Base-by-base conservation (phyloP, 805 yeast genomes). In the Ogataea methanolica region DNA sequence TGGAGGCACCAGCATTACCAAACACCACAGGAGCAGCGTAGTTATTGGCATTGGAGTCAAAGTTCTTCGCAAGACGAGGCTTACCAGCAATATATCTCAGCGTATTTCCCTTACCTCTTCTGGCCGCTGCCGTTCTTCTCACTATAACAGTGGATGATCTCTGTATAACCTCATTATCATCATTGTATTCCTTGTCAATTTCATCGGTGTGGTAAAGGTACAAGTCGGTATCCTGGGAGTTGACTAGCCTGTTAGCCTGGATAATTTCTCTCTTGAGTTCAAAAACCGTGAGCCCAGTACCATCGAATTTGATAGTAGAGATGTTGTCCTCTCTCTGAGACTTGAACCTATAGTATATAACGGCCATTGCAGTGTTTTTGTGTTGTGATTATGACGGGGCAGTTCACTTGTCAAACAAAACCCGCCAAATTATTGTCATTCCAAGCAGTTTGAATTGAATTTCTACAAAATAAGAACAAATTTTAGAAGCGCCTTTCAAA, bases 271-370 rank as follows among this genome's bases (percentile, higher is more conserved):
- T 82, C 67, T 94, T 94, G 50, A 94, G 71, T 61, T 94, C 99
- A 68, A 92, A 94, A 1, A 91, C 96, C 2, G 96, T 88, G 38
- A 94, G 81, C 29, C 98, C 97, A 0, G 99, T 92, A 19, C 99
- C 99, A 65, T 94, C 99, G 62, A 94, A 94, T 41, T 83, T 76
- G 26, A 94, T 80, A 39, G 95, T 78, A 1, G 87, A 81, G 29
- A 87, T 83, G 45, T 58, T 54, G 36, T 59, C 63, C 38, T 79
- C 82, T 59, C 82, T 84, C 64, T 91, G 97, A 15, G 96, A 92
- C 50, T 81, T 71, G 67, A 94, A 92, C 62, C 82, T 76, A 63
- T 92, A 92, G 64, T 89, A 94, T 11, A 92, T 87, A 11, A 63
- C 66, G 7, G 68, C 67, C 68, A 64, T 64, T n/a, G 16, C 11